Conservation (phyloP, 2,329 filamentous ascomycete species). For the Conoideocrella luteorostrata region DNA sequence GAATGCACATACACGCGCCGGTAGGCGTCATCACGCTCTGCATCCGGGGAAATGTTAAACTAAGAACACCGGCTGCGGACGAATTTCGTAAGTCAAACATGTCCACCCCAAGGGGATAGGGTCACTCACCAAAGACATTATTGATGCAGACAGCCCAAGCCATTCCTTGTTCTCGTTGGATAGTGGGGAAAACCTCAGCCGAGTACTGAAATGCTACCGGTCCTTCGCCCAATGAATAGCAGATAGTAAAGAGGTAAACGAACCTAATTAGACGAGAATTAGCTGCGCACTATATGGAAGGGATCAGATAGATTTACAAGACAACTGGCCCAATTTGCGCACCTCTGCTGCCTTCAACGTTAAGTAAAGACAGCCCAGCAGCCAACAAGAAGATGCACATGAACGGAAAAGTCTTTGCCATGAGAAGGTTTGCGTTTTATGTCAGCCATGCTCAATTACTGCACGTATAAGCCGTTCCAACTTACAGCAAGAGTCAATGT, state of each 20-base stretch:
- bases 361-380: constrained; percentile 18
- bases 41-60: constrained; percentile 45
- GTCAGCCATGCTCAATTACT: constrained; percentile 14
- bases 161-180: constrained; percentile 63
- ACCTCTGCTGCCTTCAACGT: constrained; percentile 13
- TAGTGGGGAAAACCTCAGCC: constrained; percentile 60
- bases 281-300: too few species aligned
- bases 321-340: constrained; percentile 14
- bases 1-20: constrained; percentile 20
- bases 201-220: constrained; percentile 59
- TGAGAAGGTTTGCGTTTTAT: constrained; percentile 3
- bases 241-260: constrained; percentile 21
- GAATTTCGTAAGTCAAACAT: too few species aligned
- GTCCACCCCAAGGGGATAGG: too few species aligned
- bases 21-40: constrained; percentile 24
- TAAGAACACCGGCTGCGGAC: constrained; percentile 5
- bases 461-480: too few species aligned
- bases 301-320: constrained; percentile 5
- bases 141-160: constrained; percentile 47
- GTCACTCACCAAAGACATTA: constrained; percentile 20
- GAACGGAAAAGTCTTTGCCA: constrained; percentile 18
- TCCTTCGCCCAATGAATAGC: constrained; percentile 43
- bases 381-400: constrained; percentile 22
- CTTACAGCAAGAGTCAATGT: constrained; percentile 18
- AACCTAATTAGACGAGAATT: constrained; percentile 15